Evolutionary conservation across 2,329 filamentous ascomycete species (phyloP).

Genomic region (Cryphonectria parasitica): DNA sequence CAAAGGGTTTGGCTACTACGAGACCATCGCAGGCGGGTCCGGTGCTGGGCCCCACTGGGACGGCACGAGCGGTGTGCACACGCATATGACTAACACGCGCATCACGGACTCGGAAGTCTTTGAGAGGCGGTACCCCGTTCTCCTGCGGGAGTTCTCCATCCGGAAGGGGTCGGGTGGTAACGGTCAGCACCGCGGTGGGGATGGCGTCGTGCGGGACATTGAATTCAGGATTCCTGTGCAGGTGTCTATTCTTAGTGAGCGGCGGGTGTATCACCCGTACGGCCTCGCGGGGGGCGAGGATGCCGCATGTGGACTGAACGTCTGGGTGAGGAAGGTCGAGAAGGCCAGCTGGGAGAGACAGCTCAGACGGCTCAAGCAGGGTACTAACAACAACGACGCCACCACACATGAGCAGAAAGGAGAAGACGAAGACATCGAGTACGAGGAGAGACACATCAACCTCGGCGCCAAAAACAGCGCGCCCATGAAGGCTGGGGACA

Average conservation of each 20-base stretch:
- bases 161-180: conserved; percentile 64
- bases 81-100: conserved; percentile 84
- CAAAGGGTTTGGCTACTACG: conserved; percentile 84
- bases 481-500: conserved; percentile 74
- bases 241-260: conserved; percentile 77
- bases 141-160: conserved; percentile 72
- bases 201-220: conserved; percentile 78
- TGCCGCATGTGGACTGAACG: conserved; percentile 77
- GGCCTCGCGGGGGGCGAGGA: conserved; percentile 83
- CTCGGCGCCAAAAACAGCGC: conserved; percentile 81
- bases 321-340: conserved; percentile 79
- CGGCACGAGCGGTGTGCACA: conserved; percentile 77
- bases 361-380: conserved; percentile 43
- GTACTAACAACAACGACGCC: conserved; percentile 30
- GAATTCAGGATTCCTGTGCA: conserved; percentile 80
- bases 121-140: conserved; percentile 74
- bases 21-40: conserved; percentile 79
- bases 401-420: background rate
- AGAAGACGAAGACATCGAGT: conserved; percentile 44
- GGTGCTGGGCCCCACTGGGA: conserved; percentile 76
- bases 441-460: conserved; percentile 68
- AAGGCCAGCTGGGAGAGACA: conserved; percentile 56
- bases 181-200: conserved; percentile 72
- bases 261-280: conserved; percentile 77
- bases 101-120: conserved; percentile 83